A percentile compares a stretch with the other conserved stretches of the same genome.
Conservation (phyloP, 2,329 filamentous ascomycete genomes). For the Phyllosticta capitalensis region DNA sequence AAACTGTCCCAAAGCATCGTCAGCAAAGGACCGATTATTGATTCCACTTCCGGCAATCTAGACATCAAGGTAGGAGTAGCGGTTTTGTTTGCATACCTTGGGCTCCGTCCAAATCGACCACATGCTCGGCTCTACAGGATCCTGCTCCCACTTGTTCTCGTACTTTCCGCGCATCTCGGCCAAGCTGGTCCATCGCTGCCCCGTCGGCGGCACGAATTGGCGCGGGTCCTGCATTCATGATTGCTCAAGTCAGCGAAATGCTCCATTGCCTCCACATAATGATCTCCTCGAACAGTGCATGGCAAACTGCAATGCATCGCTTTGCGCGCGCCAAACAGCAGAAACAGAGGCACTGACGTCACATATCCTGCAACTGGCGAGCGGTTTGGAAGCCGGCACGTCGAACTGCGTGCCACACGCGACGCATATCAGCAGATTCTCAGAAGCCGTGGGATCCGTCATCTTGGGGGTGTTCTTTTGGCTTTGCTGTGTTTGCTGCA, state of each 20-base stretch:
- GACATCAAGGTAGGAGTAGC: too few species aligned
- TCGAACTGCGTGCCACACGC: constrained; percentile 65
- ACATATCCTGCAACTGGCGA: constrained; percentile 58
- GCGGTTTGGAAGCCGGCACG: constrained; percentile 36
- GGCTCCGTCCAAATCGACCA: constrained; percentile 37
- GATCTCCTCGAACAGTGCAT: too few species aligned
- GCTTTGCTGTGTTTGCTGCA: neutral
- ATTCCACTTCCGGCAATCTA: too few species aligned
- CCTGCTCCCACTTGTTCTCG: constrained; percentile 45
- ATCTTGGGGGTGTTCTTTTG: neutral
- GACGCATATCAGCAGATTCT: constrained; percentile 49
- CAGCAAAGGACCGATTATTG: neutral
- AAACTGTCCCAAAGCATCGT: constrained; percentile 34
- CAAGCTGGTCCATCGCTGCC: constrained; percentile 59
- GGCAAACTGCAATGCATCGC: neutral
- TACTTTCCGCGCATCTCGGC: constrained; percentile 34
- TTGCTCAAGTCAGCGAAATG: neutral
- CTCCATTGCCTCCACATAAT: too few species aligned
- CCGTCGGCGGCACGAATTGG: constrained; percentile 56
- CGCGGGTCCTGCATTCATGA: constrained; percentile 42
- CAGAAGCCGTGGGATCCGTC: constrained; percentile 4
- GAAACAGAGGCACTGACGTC: constrained; percentile 43
- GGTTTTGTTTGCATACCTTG: constrained; percentile 25
- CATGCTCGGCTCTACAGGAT: constrained; percentile 36
- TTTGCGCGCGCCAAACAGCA: neutral